Base-by-base conservation (phyloP, 306 rosid genomes). In the Urtica urens region DNA sequence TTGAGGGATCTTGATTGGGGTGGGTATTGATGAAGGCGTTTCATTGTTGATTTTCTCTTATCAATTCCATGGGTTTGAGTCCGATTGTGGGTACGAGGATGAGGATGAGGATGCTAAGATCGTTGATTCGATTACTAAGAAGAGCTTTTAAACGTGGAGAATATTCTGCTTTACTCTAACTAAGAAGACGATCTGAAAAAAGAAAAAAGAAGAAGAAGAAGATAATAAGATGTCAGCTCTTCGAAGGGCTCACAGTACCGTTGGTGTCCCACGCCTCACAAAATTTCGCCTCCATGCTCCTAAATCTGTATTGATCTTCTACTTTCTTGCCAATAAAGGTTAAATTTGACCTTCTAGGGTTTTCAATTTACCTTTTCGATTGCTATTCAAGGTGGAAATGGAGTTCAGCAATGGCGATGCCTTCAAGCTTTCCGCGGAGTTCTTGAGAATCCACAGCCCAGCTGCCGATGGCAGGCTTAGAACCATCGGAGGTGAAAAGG, bases 401-500 rank as follows among this genome's bases (percentile, higher is more conserved):
- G 78, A 57, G 71, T 87, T 77, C 62, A 51, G 63, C 14, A 53
- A 78, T 71, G 87, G 94, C 17, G 67, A 51, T 41, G 58, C 41
- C 19, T 87, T 83, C 70, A 80, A 64, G 38, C 56, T 87, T 53
- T 73, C 96, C 17, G 87, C 96, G 57, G 96, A 87, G 30, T 83
- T 82, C 67, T 74, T 87, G 37, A 78, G 96, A 78, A 58, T 83
- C 28, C 57, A 64, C 39, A 87, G 96, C 57, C 96, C 93, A 13
- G 94, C 96, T 40, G 94, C 63, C 72, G 92, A 87, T 69, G 82
- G 78, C 51, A 87, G 80, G 69, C 10, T 82, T 37, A 78, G 82
- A 70, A 72, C 94, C 50, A 73, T 87, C 40, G 80, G 80, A 13
- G 93, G 93, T 31, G 85, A 83, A 65, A 87, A 87, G 96, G 96